Percentiles rank a stretch among this genome's conserved stretches.
These are phyloP conservation scores for Magnolia officinalis DNA, from an alignment of 164 flowering plant genomes.

Conservation along the genomic window DNA sequence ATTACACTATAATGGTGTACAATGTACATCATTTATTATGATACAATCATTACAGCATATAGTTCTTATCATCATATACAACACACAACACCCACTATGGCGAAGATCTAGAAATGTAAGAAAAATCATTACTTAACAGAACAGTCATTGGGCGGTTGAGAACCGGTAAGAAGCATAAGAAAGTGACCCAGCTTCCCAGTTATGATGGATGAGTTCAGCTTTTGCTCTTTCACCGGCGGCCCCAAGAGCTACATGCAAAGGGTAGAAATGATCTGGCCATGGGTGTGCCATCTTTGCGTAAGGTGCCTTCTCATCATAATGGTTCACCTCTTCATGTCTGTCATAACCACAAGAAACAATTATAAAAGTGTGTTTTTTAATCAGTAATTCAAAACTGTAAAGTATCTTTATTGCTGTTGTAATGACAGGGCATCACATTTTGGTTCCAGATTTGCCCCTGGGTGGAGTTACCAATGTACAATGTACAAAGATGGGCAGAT, in stretches of 20 bases:
- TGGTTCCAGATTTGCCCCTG: not conserved
- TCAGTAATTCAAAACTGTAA: too few species aligned
- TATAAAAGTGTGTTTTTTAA: not conserved
- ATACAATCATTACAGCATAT: too few species aligned
- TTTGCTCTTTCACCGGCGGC: slow-evolving; percentile 27
- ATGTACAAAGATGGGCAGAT: not conserved
- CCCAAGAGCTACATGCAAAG: slow-evolving; percentile 39
- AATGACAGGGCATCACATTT: not conserved
- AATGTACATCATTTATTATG: too few species aligned
- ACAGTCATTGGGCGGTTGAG: slow-evolving; percentile 1
- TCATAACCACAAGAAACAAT: not conserved
- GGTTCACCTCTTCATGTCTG: slow-evolving; percentile 35
- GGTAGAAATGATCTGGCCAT: slow-evolving; percentile 38
- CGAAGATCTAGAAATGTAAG: too few species aligned
- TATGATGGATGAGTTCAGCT: slow-evolving; percentile 30
- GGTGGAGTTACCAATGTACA: not conserved
- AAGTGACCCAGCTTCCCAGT: slow-evolving; percentile 33
- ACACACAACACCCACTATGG: too few species aligned
- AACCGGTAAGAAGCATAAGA: slow-evolving; percentile 44
- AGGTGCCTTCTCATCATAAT: slow-evolving; percentile 34
- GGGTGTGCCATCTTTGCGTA: slow-evolving; percentile 36
- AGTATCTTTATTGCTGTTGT: not conserved
- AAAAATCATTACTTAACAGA: too few species aligned
- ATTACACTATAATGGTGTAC: too few species aligned
- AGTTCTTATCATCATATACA: too few species aligned